Base-by-base conservation (phyloP, 1,139 yeast species). In the Lodderomyces pseudojiufengensis region DNA sequence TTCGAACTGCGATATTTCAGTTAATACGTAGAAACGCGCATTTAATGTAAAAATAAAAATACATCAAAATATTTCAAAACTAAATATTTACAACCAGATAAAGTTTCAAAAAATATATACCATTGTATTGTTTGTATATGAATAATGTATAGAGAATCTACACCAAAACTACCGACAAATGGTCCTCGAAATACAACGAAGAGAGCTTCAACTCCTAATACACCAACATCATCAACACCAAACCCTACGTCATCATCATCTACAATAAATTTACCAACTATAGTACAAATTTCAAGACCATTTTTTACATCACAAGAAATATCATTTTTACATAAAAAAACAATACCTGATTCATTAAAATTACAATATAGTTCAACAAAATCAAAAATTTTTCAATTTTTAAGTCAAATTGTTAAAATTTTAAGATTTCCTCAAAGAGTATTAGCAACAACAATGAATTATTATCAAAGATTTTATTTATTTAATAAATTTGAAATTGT, bases 381-480 rank as follows among this genome's bases (percentile, higher is more conserved):
- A 50, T 68, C 67, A 51, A 76, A 76, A 39, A 67, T 80, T 2
- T 71, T 78, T 43, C 76, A 70, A 42, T 76, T 74, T 45, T 50
- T 79, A 28, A 72, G 75, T 44, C 78, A 73, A 45, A 55, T 81
- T 4, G 68, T 79, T 25, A 67, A 69, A 28, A 57, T 63, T 4
- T 55, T 83, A 50, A 78, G 78, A 52, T 74, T 82, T 42, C 95
- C 95, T 0, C 59, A 82, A 20, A 65, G 82, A 36, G 80, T 84
- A 2, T 54, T 84, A 32, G 82, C 78, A 44, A 73, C 84, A 5
- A 70, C 88, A 3, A 78, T 83, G 77, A 76, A 78, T 46, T 79
- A 79, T 47, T 85, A 78, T 54, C 94, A 84, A 48, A 63, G 88
- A 39, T 85, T 70, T 54, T 84, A 76, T 51, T 63, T 85, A 15